Percentiles rank a stretch among this genome's conserved stretches.
Evolutionary conservation across 768 basidiomycete species (phyloP).

Genomic region (Favolaschia claudopus): DNA sequence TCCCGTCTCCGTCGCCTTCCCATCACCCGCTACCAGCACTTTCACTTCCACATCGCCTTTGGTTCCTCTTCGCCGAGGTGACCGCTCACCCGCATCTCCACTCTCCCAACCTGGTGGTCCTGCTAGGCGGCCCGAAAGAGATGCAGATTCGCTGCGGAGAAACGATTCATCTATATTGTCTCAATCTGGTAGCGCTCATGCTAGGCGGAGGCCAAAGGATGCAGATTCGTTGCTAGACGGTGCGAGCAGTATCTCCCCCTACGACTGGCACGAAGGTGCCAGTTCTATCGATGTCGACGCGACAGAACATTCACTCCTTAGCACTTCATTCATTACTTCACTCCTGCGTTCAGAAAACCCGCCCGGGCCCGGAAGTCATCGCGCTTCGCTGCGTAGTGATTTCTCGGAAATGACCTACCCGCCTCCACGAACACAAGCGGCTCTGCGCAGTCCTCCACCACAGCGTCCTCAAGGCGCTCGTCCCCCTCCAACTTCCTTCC

Average conservation of each 20-base stretch:
- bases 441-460: conserved; percentile 22
- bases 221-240: conserved; percentile 12
- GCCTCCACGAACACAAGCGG: conserved; percentile 37
- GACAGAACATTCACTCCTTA: conserved; percentile 63
- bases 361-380: conserved; percentile 32
- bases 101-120: conserved; percentile 2
- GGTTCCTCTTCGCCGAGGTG: conserved; percentile 30
- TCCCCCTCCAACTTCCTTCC: conserved; percentile 46
- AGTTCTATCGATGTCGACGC: conserved; percentile 64
- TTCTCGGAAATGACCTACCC: conserved; percentile 66
- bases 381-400: conserved; percentile 49
- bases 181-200: background rate
- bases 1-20: conserved; percentile 44
- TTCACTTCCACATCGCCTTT: conserved; percentile 33
- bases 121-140: conserved; percentile 4
- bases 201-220: conserved; percentile 1
- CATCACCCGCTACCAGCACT: conserved; percentile 32
- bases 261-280: conserved; percentile 70
- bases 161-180: conserved; percentile 9
- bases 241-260: conserved; percentile 46
- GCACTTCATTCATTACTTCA: conserved; percentile 68
- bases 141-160: conserved; percentile 12
- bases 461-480: conserved; percentile 32
- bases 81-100: conserved; percentile 4
- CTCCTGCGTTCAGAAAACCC: conserved; percentile 56